Conservation (phyloP, 2,329 filamentous ascomycete genomes). For the Fusarium annulatum region DNA sequence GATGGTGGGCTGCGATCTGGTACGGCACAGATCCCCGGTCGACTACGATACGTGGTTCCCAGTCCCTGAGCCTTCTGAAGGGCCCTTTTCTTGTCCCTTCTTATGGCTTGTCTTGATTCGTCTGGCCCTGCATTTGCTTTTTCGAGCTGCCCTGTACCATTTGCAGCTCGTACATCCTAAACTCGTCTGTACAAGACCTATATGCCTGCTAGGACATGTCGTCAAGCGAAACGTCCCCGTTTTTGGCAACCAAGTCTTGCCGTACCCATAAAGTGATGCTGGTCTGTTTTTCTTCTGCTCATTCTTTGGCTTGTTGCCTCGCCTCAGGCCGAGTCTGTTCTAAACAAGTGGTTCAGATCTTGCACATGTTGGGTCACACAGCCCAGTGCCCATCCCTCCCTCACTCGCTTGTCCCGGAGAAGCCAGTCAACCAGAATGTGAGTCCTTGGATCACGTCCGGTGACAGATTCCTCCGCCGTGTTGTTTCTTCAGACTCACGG, state of each 20-base stretch:
- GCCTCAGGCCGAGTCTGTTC: slow-evolving; percentile 50
- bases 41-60: slow-evolving; percentile 29
- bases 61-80: slow-evolving; percentile 29
- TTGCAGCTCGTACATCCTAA: slow-evolving; percentile 21
- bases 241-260: slow-evolving; percentile 34
- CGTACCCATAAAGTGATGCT: slow-evolving; percentile 42
- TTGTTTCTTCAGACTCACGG: slow-evolving; percentile 44
- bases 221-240: slow-evolving; percentile 37
- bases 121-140: slow-evolving; percentile 35
- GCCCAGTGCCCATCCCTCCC: slow-evolving; percentile 45
- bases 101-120: slow-evolving; percentile 33
- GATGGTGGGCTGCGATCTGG: slow-evolving; percentile 42
- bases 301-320: slow-evolving; percentile 45
- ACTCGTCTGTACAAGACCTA: slow-evolving; percentile 15
- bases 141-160: slow-evolving; percentile 25
- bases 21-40: slow-evolving; percentile 35
- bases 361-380: slow-evolving; percentile 52
- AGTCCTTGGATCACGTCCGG: slow-evolving; percentile 31
- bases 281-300: slow-evolving; percentile 33
- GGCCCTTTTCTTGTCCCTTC: slow-evolving; percentile 30
- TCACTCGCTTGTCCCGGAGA: slow-evolving; percentile 44
- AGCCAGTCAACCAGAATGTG: slow-evolving; percentile 33
- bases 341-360: slow-evolving; percentile 52
- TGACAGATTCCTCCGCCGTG: slow-evolving; percentile 38
- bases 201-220: slow-evolving; percentile 30